Evolutionary conservation across 345 rosid species (phyloP).

Genomic region (Populus simonii): DNA sequence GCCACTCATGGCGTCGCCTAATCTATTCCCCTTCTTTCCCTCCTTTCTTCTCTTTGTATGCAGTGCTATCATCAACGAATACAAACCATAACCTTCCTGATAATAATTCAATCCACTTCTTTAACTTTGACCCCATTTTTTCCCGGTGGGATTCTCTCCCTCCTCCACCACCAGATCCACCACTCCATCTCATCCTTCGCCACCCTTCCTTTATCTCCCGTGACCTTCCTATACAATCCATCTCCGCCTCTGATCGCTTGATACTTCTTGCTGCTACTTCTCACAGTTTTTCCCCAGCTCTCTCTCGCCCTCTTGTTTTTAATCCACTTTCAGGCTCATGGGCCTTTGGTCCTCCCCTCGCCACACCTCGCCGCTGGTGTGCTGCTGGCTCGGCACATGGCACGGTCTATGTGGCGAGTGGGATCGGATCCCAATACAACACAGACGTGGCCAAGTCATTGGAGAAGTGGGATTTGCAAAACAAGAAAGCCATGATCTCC

Average conservation of each 20-base stretch:
- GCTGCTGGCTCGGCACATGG: conserved; percentile 32
- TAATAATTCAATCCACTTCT: conserved; percentile 23
- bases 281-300: conserved; percentile 36
- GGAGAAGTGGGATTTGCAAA: conserved; percentile 37
- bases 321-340: conserved; percentile 34
- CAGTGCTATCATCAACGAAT: conserved; percentile 30
- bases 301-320: conserved; percentile 43
- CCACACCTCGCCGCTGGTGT: conserved; percentile 54
- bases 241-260: conserved; percentile 36
- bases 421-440: conserved; percentile 40
- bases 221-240: conserved; percentile 41
- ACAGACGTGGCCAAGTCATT: conserved; percentile 37
- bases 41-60: conserved; percentile 45
- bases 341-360: conserved; percentile 38
- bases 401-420: conserved; percentile 39
- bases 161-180: conserved; percentile 34
- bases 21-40: conserved; percentile 49
- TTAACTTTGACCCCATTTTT: conserved; percentile 43
- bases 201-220: conserved; percentile 52
- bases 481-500: not conserved
- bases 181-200: conserved; percentile 38
- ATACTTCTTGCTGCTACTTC: conserved; percentile 46
- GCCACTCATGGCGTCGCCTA: conserved; percentile 53
- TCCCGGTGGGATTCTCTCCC: conserved; percentile 43
- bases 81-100: not conserved